Evolutionary conservation across 2,329 filamentous ascomycete genomes (phyloP).

Genomic region (Scedosporium dehoogii): DNA sequence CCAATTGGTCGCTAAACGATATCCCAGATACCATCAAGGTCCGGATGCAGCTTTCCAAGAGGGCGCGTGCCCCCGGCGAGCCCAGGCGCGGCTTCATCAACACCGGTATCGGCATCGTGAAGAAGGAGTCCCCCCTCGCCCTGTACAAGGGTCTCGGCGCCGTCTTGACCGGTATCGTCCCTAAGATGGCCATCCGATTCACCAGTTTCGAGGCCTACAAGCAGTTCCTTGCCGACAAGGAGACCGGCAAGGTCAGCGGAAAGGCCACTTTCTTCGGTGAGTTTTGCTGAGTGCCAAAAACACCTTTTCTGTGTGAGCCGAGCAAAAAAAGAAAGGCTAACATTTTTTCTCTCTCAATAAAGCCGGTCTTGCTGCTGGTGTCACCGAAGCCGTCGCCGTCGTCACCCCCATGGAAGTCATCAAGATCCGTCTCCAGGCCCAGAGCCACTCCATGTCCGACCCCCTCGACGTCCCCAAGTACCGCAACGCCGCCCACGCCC

Average conservation of each 20-base stretch:
- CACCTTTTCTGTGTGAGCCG: neutral
- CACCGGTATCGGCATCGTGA: slow-evolving; percentile 79
- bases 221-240: slow-evolving; percentile 60
- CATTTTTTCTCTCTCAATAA: neutral
- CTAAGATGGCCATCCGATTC: slow-evolving; percentile 99
- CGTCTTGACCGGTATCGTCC: slow-evolving; percentile 89
- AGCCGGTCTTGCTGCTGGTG: slow-evolving; percentile 81
- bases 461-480: slow-evolving; percentile 95
- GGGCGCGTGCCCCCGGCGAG: slow-evolving; percentile 72
- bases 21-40: slow-evolving; percentile 87
- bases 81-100: slow-evolving; percentile 79
- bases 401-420: slow-evolving; percentile 99
- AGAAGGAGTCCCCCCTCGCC: slow-evolving; percentile 81
- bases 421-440: slow-evolving; percentile 96
- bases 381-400: slow-evolving; percentile 92
- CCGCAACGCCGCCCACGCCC: slow-evolving; percentile 75
- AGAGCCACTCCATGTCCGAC: slow-evolving; percentile 96
- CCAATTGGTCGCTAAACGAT: slow-evolving; percentile 7
- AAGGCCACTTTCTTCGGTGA: slow-evolving; percentile 50
- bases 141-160: slow-evolving; percentile 98
- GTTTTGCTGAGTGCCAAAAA: slow-evolving; percentile 3
- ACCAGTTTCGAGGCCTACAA: slow-evolving; percentile 97
- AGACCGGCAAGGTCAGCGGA: slow-evolving; percentile 58
- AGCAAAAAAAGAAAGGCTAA: neutral
- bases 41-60: slow-evolving; percentile 92